These are phyloP conservation scores for Suhomyces kilbournensis DNA, from an alignment of 805 yeast genomes.

Conservation along the genomic window DNA sequence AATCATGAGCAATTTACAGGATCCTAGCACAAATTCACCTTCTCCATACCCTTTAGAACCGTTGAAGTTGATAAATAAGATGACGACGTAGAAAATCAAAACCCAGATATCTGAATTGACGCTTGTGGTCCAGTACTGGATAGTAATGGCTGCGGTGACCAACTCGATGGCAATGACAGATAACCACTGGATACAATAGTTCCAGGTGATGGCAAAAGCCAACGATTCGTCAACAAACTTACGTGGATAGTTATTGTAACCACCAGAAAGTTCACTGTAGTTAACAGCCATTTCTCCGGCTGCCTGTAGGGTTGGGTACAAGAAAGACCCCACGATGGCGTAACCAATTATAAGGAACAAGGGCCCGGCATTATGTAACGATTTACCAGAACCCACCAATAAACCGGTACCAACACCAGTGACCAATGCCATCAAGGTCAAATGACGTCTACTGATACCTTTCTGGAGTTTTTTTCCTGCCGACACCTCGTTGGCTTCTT, in stretches of 20 bases:
- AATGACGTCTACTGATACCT: conserved; percentile 41
- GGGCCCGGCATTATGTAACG: conserved; percentile 38
- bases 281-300: conserved; percentile 56
- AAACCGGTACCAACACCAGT: conserved; percentile 45
- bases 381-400: conserved; percentile 39
- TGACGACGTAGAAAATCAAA: conserved; percentile 46
- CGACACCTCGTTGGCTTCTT: conserved; percentile 13
- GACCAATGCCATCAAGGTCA: conserved; percentile 32
- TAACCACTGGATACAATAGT: conserved; percentile 62
- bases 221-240: conserved; percentile 55
- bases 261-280: conserved; percentile 57
- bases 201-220: conserved; percentile 61
- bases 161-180: conserved; percentile 61
- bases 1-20: conserved; percentile 34
- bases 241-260: conserved; percentile 56
- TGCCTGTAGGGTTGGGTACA: conserved; percentile 38
- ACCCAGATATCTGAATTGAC: conserved; percentile 60
- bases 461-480: conserved; percentile 23
- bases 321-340: conserved; percentile 34
- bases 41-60: conserved; percentile 49
- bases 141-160: conserved; percentile 62
- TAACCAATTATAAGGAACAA: conserved; percentile 30
- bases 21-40: conserved; percentile 41
- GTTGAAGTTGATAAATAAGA: conserved; percentile 43
- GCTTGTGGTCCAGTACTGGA: conserved; percentile 52